Evolutionary conservation across 2,329 filamentous ascomycete species (phyloP), one percentile per base, ranked within the genome.

Genomic region (Metarhizium brunneum): DNA sequence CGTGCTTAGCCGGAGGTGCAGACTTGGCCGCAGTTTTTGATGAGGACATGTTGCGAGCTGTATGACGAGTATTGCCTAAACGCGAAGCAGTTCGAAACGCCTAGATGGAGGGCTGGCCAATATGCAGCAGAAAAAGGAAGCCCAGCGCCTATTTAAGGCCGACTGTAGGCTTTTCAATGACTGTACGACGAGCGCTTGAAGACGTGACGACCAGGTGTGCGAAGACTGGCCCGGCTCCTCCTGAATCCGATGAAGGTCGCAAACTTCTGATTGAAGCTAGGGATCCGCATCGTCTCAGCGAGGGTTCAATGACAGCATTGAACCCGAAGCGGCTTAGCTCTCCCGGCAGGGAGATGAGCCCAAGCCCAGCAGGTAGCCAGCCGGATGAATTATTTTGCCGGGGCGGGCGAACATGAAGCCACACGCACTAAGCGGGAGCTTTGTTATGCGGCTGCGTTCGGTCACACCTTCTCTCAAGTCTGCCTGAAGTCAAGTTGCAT

Each of bases 1-100:
- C 74, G 56, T 76, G 76, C 51, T 65, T 60, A 58, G 67, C 64
- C 54, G 59, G 55, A 45, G 62, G 60, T 11, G 57, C 47, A 29
- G 54, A 50, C 55, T 57, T 56, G 48, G 60, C 56, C 6, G 61
- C 60, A 49, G 64, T 54, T 54, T 68, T 71, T 13, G 63, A 47
- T 53, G 68, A 68, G 53, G 58, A 63, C 72, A 74, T 73, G n/a
- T 29, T 62, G 58, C 40, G 51, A 40, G 50, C 52, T 48, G 38
- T n/a, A 30, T 16, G 16, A 36, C 4, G 42, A 45, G 42, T 45
- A 20, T 10, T 18, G 18, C 6, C 32, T 35, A 11, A 35, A 11
- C 32, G 7, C 43, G 43, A n/a, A 29, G 25, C 45, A 8, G 14
- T 29, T n/a, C 25, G 45, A 48, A 5, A 29, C 20, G 45, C 25